A percentile compares a stretch with the other conserved stretches of the same genome.
These are phyloP conservation scores for Penicillium goetzii DNA, from an alignment of 495 filamentous ascomycete genomes.

Conservation along the genomic window DNA sequence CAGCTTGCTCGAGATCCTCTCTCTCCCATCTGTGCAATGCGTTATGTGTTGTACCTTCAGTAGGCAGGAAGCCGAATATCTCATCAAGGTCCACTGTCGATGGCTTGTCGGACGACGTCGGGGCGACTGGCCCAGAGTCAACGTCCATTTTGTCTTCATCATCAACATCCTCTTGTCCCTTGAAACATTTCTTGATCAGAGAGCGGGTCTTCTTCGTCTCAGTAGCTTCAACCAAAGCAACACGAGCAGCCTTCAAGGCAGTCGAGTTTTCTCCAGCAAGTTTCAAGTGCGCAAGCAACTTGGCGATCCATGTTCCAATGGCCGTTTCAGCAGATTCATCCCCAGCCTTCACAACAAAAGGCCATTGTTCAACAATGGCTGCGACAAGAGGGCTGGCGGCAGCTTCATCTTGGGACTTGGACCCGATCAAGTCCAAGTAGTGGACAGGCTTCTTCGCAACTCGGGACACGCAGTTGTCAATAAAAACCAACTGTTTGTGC, in stretches of 20 bases:
- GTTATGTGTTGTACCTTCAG: constrained; percentile 46
- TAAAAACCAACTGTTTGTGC: constrained; percentile 54
- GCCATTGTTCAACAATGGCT: constrained; percentile 75
- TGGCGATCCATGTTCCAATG: constrained; percentile 60
- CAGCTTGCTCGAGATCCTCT: constrained; percentile 71
- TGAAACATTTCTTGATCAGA: constrained; percentile 47
- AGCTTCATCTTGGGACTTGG: constrained; percentile 42
- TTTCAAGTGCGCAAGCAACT: constrained; percentile 49
- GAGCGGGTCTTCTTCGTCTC: constrained; percentile 45
- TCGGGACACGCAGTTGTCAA: constrained; percentile 79
- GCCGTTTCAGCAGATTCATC: constrained; percentile 40
- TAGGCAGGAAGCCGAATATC: constrained; percentile 46
- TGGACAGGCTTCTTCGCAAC: constrained; percentile 73
- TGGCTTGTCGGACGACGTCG: constrained; percentile 16
- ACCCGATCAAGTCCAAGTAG: constrained; percentile 60
- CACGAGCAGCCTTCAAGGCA: constrained; percentile 46
- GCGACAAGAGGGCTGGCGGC: constrained; percentile 60
- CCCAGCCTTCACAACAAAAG: constrained; percentile 61
- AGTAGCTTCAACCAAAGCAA: constrained; percentile 41
- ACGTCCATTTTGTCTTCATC: constrained; percentile 30
- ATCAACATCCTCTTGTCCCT: constrained; percentile 33
- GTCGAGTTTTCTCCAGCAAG: constrained; percentile 46
- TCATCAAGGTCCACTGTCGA: constrained; percentile 40
- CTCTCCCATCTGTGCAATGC: constrained; percentile 65
- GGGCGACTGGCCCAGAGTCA: constrained; percentile 16